These are phyloP conservation scores for Glycine tomentella DNA, from an alignment of 306 rosid species.

Conservation along the genomic window DNA sequence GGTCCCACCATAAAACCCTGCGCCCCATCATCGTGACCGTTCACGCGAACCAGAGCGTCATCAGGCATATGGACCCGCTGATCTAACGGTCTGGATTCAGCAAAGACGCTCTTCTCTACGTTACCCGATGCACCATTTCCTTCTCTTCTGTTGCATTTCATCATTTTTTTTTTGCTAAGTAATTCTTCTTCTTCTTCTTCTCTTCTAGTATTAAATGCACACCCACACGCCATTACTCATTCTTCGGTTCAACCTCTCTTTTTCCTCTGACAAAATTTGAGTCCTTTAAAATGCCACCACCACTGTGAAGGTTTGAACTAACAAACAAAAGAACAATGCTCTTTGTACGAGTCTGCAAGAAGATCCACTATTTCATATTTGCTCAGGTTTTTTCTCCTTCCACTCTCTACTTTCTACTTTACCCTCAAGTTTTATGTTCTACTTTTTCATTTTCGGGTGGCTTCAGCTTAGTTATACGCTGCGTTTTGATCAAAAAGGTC, in stretches of 20 bases:
- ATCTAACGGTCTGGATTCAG: neutral
- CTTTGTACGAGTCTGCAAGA: neutral
- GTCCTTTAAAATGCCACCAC: neutral
- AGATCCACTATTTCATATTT: no score
- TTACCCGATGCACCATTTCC: neutral
- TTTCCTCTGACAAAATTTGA: neutral
- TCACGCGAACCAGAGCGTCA: neutral
- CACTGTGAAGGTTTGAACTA: neutral
- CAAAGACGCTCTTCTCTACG: slow-evolving; percentile 8
- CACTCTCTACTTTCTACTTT: no score
- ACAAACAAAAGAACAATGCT: neutral
- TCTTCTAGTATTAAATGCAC: slow-evolving; percentile 35
- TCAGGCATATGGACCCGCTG: neutral
- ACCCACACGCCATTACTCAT: slow-evolving; percentile 18
- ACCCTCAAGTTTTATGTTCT: no score
- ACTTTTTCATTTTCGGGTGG: no score
- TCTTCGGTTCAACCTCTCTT: neutral
- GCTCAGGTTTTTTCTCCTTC: no score
- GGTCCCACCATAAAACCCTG: slow-evolving; percentile 26
- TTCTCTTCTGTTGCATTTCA: no score
- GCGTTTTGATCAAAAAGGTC: no score
- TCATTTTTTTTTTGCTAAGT: neutral
- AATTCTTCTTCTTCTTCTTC: no score
- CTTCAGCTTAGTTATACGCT: no score
- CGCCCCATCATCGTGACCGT: slow-evolving; percentile 24